Conservation (phyloP, 495 filamentous ascomycete genomes). For the Tuber aestivum region DNA sequence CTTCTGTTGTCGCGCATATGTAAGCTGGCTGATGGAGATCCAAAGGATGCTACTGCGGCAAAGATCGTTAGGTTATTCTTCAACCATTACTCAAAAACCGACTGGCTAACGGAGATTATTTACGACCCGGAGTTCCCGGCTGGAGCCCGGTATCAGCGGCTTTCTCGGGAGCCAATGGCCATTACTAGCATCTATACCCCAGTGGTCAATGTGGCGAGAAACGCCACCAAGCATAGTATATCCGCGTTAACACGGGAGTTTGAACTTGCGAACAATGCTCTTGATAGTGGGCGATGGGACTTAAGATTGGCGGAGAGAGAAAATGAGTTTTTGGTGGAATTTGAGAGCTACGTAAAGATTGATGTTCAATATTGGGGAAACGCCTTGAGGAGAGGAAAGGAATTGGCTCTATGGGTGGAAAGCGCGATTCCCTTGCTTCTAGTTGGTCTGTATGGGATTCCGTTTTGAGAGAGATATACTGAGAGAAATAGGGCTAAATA, state of each 20-base stretch:
- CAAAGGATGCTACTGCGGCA: slow-evolving; percentile 41
- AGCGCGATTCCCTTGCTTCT: slow-evolving; percentile 49
- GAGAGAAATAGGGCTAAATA: slow-evolving; percentile 47
- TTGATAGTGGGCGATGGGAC: slow-evolving; percentile 47
- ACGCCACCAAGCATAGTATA: slow-evolving; percentile 49
- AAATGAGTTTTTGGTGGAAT: slow-evolving; percentile 47
- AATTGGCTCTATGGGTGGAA: slow-evolving; percentile 54
- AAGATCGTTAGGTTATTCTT: slow-evolving; percentile 53
- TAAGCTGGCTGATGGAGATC: slow-evolving; percentile 47
- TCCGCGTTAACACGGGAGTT: slow-evolving; percentile 51
- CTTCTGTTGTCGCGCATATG: slow-evolving; percentile 52
- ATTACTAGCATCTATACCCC: slow-evolving; percentile 54
- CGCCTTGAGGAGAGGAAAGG: slow-evolving; percentile 46
- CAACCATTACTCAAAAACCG: slow-evolving; percentile 53
- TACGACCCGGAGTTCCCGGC: slow-evolving; percentile 52
- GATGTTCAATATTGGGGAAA: slow-evolving; percentile 55
- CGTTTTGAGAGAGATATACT: slow-evolving; percentile 13
- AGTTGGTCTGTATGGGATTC: slow-evolving; percentile 44
- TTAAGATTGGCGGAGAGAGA: slow-evolving; percentile 25
- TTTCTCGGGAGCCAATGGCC: slow-evolving; percentile 52
- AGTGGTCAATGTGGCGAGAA: slow-evolving; percentile 51
- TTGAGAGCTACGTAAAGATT: slow-evolving; percentile 51
- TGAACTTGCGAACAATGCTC: slow-evolving; percentile 43
- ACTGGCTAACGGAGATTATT: slow-evolving; percentile 49
- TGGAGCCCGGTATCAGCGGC: slow-evolving; percentile 48